A percentile compares a stretch with the other conserved stretches of the same genome.
phyloP scores from a whole-genome alignment of 768 basidiomycete species.

The Lentinula boryana region DNA sequence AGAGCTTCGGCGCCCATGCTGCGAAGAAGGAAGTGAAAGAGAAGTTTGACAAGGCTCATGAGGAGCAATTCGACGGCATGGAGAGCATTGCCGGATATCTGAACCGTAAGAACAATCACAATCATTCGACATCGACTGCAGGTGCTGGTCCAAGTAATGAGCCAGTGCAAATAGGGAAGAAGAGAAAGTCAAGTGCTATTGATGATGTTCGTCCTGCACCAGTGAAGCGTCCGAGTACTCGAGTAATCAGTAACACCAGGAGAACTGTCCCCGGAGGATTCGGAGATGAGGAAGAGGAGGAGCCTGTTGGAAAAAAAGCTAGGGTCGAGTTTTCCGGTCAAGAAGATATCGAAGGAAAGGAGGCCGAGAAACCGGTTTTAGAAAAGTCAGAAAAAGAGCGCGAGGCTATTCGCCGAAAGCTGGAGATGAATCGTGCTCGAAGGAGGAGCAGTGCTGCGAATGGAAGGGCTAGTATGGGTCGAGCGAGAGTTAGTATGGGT shows the following conservation, averaged over 20 bases:
- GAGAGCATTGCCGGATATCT: constrained; percentile 55
- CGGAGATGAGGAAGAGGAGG: constrained; percentile 35
- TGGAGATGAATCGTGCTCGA: constrained; percentile 62
- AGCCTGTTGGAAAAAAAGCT: constrained; percentile 5
- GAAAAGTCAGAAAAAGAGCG: constrained; percentile 41
- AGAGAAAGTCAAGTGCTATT: constrained; percentile 50
- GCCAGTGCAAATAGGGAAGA: constrained; percentile 27
- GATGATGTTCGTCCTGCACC: constrained; percentile 21
- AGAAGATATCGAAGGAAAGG: constrained; percentile 30
- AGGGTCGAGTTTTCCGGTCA: constrained; percentile 9
- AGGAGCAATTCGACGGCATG: constrained; percentile 69
- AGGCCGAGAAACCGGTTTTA: constrained; percentile 24
- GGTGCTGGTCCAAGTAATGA: constrained; percentile 12
- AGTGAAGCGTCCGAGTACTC: constrained; percentile 22
- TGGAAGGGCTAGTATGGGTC: constrained; percentile 19
- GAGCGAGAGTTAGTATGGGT: constrained; percentile 32
- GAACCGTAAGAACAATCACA: constrained; percentile 22
- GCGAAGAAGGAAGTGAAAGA: constrained; percentile 21
- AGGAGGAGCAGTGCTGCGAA: constrained; percentile 62
- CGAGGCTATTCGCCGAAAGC: constrained; percentile 55
- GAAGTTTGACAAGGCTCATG: constrained; percentile 57
- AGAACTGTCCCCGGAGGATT: constrained; percentile 53
- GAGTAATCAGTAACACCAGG: constrained; percentile 43
- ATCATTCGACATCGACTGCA: neutral
- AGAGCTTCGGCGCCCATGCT: constrained; percentile 10